Base-by-base conservation (phyloP, 306 rosid species). In the Sechiopsis laciniata region DNA sequence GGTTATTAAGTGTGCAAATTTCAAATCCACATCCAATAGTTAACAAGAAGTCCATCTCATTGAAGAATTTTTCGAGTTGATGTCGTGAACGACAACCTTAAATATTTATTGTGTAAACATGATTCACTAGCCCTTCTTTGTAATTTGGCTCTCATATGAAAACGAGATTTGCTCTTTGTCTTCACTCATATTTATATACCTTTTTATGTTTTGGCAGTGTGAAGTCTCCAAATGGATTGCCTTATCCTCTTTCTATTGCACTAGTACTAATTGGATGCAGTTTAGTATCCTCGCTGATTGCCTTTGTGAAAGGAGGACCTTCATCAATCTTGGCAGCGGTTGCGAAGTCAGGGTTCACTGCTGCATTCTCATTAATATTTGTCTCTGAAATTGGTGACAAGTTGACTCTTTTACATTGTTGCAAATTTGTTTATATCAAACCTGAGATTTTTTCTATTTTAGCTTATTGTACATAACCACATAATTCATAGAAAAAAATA, bases 371-470 rank as follows among this genome's bases (percentile, higher is more conserved):
- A 53, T 86, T 94, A 76, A 94, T 94, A 85, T 91, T 86, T 84
- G 91, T 94, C 78, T 94, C 99, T 76, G 99, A 94, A 89, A 94
- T 94, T 76, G 99, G 99, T 22, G 99, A 94, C 87, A 94, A 94
- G 97, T 97, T 94, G 26, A 52, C 14, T 20, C 51, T 46, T 21
- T 69, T 69, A 48, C 73, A 46, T 50, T 14, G 22, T 22, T 3
- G 58, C 2, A 50, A 46, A 17, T 19, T 46, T 21, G 21, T 24
- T 19, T 68, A 7, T 48, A 61, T 68, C 40, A 68, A 68, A 46
- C 57, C 57, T 46, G 56, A 20, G 37, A 12, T 67, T 21, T 13
- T 3, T 55, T 68, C 35, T 11, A 66, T 17, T 32, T 60, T 42
- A 40, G 11, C n/a, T 4, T 11, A 3, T 63, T 67, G 40, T 68